Conservation (phyloP, 352 stramenopile genomes). For the Blastocystis sp. region DNA sequence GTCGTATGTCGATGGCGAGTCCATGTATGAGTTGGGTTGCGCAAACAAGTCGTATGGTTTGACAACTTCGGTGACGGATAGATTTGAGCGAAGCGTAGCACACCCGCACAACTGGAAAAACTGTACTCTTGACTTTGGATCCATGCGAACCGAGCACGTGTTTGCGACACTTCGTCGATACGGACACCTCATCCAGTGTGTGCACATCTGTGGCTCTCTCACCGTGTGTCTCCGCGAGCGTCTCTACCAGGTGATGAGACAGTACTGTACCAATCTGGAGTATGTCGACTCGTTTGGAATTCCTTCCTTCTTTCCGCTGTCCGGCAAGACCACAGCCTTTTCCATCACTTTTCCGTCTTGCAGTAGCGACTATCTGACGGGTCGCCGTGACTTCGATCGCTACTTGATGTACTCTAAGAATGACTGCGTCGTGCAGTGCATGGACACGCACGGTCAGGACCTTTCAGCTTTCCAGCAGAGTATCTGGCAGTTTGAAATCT, state of each 20-base stretch:
- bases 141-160: background rate
- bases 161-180: background rate
- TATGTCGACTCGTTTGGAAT: background rate
- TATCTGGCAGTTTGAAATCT: slow-evolving; percentile 41
- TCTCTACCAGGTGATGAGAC: background rate
- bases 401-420: slow-evolving; percentile 1
- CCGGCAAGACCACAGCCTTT: background rate
- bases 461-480: slow-evolving; percentile 25
- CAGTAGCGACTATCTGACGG: background rate
- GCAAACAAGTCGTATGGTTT: background rate
- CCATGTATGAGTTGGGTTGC: background rate
- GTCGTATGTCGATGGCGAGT: slow-evolving; percentile 11
- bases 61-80: background rate
- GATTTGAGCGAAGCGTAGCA: background rate
- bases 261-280: slow-evolving; percentile 4
- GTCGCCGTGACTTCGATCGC: background rate
- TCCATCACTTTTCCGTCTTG: slow-evolving; percentile 39
- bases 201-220: background rate
- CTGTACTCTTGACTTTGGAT: slow-evolving; percentile 5
- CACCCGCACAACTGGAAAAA: background rate
- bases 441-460: background rate
- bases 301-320: background rate
- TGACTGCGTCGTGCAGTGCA: background rate
- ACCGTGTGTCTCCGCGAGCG: background rate
- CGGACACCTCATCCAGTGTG: background rate